Evolutionary conservation across 306 rosid genomes (phyloP).

Genomic region (Cucurbita ficifolia): DNA sequence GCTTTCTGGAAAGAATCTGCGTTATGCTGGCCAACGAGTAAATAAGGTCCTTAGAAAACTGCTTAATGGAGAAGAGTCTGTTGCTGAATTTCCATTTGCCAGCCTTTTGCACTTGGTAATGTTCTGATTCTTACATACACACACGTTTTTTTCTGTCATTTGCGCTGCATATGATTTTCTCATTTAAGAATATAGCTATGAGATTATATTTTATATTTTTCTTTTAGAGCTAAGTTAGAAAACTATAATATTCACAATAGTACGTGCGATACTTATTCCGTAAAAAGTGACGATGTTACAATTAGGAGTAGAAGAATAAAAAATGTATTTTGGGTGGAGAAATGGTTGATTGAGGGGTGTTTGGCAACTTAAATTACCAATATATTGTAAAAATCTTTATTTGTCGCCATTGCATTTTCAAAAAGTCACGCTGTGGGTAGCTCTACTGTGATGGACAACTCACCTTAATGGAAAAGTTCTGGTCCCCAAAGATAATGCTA

Average conservation of each 20-base stretch:
- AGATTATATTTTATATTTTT: background rate
- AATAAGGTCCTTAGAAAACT: no score
- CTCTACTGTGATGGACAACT: background rate
- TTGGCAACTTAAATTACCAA: background rate
- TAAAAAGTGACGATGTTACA: background rate
- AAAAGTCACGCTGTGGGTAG: background rate
- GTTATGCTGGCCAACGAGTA: no score
- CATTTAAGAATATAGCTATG: background rate
- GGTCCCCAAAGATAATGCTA: background rate
- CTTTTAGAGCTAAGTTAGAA: background rate
- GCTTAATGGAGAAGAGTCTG: no score
- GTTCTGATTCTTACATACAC: no score
- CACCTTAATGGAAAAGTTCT: background rate
- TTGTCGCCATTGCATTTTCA: background rate
- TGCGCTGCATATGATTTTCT: background rate
- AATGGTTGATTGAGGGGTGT: background rate
- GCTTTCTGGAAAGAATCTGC: no score
- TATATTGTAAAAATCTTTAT: background rate
- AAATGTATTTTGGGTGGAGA: background rate
- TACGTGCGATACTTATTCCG: background rate
- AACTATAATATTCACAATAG: background rate
- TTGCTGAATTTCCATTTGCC: no score
- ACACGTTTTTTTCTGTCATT: background rate
- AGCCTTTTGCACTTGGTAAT: no score
- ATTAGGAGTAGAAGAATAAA: background rate